Conservation (phyloP, 1,284 basidiomycete species). For the Agroathelia rolfsii region DNA sequence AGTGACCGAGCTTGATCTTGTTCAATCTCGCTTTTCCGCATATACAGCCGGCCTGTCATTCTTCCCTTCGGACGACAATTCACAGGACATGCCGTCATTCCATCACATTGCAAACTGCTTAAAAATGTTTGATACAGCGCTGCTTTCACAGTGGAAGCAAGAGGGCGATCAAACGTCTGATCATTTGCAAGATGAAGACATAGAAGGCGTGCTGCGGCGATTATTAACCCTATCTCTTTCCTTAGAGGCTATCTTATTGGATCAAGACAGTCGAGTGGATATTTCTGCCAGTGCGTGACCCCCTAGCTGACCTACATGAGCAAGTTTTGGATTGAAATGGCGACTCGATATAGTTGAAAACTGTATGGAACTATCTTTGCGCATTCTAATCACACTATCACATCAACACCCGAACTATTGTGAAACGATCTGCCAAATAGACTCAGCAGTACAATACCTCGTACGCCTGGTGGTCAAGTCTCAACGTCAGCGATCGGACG, state of each 20-base stretch:
- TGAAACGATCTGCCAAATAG: conserved; percentile 31
- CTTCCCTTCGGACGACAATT: conserved; percentile 18
- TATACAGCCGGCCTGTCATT: conserved; percentile 33
- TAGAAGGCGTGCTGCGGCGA: too few species aligned
- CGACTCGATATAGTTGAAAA: too few species aligned
- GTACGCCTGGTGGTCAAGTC: conserved; percentile 33
- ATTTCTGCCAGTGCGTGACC: conserved; percentile 12
- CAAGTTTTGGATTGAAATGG: too few species aligned
- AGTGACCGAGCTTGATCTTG: conserved; percentile 26
- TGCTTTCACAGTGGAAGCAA: conserved; percentile 44
- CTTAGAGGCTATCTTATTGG: conserved; percentile 2
- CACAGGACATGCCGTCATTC: conserved; percentile 27
- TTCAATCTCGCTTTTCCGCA: conserved; percentile 28
- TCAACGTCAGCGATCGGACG: conserved; percentile 17
- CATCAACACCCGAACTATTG: conserved; percentile 51
- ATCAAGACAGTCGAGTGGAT: conserved; percentile 7
- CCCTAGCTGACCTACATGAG: too few species aligned
- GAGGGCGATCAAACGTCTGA: too few species aligned
- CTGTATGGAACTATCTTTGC: conserved; percentile 47
- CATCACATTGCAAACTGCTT: conserved; percentile 46
- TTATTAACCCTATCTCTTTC: conserved; percentile 5
- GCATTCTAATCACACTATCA: conserved; percentile 60
- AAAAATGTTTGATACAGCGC: conserved; percentile 48
- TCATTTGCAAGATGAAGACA: too few species aligned
- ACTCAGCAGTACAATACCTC: conserved; percentile 34